Percentiles rank a stretch among this genome's conserved stretches.
Conservation (phyloP, 768 basidiomycete species). For the Suillus americanus region DNA sequence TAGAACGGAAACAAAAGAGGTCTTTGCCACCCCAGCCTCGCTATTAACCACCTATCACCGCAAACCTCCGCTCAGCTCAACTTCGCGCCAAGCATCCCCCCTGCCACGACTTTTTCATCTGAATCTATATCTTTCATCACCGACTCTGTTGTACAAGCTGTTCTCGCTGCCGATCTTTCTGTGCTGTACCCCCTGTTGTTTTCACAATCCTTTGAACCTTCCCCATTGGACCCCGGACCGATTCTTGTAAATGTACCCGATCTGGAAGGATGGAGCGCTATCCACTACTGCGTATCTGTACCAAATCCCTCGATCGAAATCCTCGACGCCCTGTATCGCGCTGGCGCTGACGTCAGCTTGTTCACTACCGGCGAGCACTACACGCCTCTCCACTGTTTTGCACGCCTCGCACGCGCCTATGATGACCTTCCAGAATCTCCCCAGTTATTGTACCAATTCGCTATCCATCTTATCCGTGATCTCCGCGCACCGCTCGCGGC, state of each 20-base stretch:
- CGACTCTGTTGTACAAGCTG: constrained; percentile 53
- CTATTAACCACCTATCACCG: constrained; percentile 27
- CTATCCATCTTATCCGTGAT: constrained; percentile 66
- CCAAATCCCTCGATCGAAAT: constrained; percentile 56
- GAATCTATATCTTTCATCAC: constrained; percentile 44
- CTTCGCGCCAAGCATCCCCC: constrained; percentile 30
- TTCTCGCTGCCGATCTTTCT: constrained; percentile 48
- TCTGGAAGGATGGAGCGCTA: constrained; percentile 65
- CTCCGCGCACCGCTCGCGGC: constrained; percentile 70
- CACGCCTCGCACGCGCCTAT: constrained; percentile 36
- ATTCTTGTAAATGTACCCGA: constrained; percentile 71
- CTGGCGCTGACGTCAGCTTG: constrained; percentile 71
- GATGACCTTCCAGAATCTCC: constrained; percentile 34
- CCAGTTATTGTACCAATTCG: constrained; percentile 52
- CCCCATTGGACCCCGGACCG: constrained; percentile 36
- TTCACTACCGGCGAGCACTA: constrained; percentile 65
- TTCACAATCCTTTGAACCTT: constrained; percentile 43
- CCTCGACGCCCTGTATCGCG: constrained; percentile 70
- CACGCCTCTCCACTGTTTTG: constrained; percentile 69
- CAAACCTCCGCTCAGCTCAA: constrained; percentile 17
- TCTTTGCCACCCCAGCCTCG: constrained; percentile 24
- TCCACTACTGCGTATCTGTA: constrained; percentile 67
- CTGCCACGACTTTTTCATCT: constrained; percentile 34
- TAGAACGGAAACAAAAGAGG: constrained; percentile 33
- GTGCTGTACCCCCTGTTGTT: constrained; percentile 58